These are phyloP conservation scores for Bolboschoenoplectus hybrid DNA, from an alignment of 202 grass and related monocot species.

Conservation along the genomic window DNA sequence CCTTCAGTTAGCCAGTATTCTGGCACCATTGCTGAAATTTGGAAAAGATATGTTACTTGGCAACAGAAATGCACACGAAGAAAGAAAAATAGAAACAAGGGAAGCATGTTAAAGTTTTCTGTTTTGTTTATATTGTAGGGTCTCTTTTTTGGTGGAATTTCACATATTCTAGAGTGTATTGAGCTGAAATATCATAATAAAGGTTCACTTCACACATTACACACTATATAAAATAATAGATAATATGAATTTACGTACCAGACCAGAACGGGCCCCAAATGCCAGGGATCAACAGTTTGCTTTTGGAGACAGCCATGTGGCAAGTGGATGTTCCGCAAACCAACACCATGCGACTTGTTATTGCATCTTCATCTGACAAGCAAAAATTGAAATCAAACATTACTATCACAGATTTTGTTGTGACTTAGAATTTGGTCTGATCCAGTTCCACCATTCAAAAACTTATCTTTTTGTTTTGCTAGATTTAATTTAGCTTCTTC, in stretches of 20 bases:
- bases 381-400: constrained; percentile 16
- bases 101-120: neutral
- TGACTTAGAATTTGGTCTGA: neutral
- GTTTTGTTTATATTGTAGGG: neutral
- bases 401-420: constrained; percentile 6
- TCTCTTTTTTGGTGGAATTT: neutral
- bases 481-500: neutral
- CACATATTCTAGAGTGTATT: neutral
- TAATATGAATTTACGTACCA: constrained; percentile 50
- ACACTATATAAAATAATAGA: constrained; percentile 5
- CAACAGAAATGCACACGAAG: neutral
- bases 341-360: constrained; percentile 81
- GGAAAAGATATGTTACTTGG: constrained; percentile 35
- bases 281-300: constrained; percentile 84
- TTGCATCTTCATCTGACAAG: constrained; percentile 68
- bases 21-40: constrained; percentile 76
- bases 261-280: constrained; percentile 99
- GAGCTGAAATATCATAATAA: neutral
- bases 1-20: constrained; percentile 95
- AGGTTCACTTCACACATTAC: neutral
- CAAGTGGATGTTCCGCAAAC: constrained; percentile 98
- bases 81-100: constrained; percentile 32
- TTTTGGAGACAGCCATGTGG: constrained; percentile 87
- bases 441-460: neutral
- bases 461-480: neutral